These are phyloP conservation scores for Spizellomyces punctatus DNA, from an alignment of 192 early-diverging fungal genomes.

Conservation along the genomic window DNA sequence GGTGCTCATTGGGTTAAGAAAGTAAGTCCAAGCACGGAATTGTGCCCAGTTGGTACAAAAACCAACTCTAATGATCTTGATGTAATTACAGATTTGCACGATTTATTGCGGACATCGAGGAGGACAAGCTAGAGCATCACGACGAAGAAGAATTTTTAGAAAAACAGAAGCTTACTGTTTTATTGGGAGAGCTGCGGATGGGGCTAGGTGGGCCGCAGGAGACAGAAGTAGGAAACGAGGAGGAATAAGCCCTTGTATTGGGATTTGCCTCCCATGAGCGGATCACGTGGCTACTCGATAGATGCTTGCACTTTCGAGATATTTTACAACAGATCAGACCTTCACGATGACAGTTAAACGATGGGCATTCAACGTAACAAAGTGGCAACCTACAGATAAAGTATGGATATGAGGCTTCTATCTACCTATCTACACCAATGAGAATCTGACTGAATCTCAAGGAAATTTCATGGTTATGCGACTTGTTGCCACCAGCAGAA, in stretches of 20 bases:
- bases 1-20: conserved; percentile 5
- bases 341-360: too few relatives aligned
- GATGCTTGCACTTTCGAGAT: too few relatives aligned
- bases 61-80: too few relatives aligned
- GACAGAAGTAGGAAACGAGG: not conserved
- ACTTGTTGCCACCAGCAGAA: conserved; percentile 19
- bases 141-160: conserved; percentile 8
- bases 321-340: too few relatives aligned
- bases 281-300: too few relatives aligned
- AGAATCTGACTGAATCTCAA: too few relatives aligned
- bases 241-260: not conserved
- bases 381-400: conserved; percentile 13
- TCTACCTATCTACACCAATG: too few relatives aligned
- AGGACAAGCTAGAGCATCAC: not conserved
- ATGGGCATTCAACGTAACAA: conserved; percentile 28
- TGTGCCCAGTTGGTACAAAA: not conserved
- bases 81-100: conserved; percentile 11
- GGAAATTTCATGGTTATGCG: not conserved
- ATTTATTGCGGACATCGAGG: conserved; percentile 9
- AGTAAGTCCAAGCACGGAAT: conserved; percentile 1
- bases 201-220: not conserved
- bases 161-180: conserved; percentile 7
- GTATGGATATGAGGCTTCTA: not conserved
- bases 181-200: conserved; percentile 22
- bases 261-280: not conserved